phyloP scores from a whole-genome alignment of 2,329 filamentous ascomycete genomes.

The Pseudopithomyces maydicus region DNA sequence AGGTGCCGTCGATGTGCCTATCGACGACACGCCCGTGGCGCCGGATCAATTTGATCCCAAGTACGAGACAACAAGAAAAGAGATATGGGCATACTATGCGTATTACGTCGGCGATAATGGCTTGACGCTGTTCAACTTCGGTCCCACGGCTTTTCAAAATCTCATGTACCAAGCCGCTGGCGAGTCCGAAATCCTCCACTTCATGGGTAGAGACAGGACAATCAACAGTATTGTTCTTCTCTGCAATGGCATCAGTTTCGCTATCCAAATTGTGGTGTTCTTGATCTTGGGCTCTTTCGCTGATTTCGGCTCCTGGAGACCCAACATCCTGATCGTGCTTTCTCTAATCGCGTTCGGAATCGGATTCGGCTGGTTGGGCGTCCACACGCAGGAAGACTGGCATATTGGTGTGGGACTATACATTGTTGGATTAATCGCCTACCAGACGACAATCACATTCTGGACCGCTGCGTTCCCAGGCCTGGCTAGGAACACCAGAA shows the following conservation, averaged over 20 bases:
- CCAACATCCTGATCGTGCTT: conserved; percentile 66
- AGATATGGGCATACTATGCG: conserved; percentile 30
- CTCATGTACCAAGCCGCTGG: conserved; percentile 65
- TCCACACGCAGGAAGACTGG: conserved; percentile 66
- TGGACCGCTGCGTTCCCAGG: conserved; percentile 64
- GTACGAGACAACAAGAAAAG: conserved; percentile 7
- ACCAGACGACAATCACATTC: conserved; percentile 70
- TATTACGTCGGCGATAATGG: conserved; percentile 73
- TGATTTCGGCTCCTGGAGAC: conserved; percentile 69
- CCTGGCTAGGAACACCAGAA: conserved; percentile 59
- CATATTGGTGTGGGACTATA: conserved; percentile 65
- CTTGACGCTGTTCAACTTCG: conserved; percentile 61
- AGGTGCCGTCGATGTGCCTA: not conserved
- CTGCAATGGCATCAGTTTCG: conserved; percentile 51
- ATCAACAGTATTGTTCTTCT: conserved; percentile 26
- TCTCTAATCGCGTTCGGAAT: conserved; percentile 66
- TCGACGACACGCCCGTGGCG: not conserved
- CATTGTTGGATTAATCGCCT: conserved; percentile 65
- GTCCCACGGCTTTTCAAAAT: conserved; percentile 60
- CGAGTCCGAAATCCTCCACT: conserved; percentile 57
- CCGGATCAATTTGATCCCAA: conserved; percentile 1
- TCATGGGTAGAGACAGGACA: conserved; percentile 56
- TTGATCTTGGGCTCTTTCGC: conserved; percentile 59
- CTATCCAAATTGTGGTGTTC: conserved; percentile 65
- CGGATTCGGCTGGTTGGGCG: conserved; percentile 71